Conservation (phyloP, 306 rosid species). For the Fagus crenata region DNA sequence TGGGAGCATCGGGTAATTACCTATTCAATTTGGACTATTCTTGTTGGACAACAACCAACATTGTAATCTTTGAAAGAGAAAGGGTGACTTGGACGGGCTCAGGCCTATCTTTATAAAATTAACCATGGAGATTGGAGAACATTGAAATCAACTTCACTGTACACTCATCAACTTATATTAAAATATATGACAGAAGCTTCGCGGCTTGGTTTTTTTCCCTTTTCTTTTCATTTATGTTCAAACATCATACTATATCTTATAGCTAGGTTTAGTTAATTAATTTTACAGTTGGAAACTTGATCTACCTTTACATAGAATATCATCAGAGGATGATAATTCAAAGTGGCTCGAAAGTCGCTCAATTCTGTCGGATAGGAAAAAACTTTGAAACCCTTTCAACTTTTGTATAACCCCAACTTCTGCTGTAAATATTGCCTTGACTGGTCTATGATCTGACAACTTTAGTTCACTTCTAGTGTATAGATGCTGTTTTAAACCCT, state of each 20-base stretch:
- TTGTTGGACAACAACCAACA: neutral
- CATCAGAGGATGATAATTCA: constrained; percentile 47
- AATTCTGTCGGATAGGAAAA: constrained; percentile 59
- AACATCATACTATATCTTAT: neutral
- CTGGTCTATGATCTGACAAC: constrained; percentile 86
- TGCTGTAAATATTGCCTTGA: constrained; percentile 62
- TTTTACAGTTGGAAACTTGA: constrained; percentile 45
- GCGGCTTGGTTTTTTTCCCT: neutral
- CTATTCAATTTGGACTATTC: constrained; percentile 9
- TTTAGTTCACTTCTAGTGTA: constrained; percentile 69
- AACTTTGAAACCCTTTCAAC: constrained; percentile 29
- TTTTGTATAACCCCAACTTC: constrained; percentile 38
- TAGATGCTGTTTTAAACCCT: constrained; percentile 59
- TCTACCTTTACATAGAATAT: constrained; percentile 33
- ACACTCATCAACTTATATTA: constrained; percentile 39
- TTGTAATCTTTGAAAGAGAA: neutral
- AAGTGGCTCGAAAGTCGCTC: constrained; percentile 41
- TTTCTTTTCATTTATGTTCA: neutral
- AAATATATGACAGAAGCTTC: constrained; percentile 12
- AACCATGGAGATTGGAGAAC: neutral
- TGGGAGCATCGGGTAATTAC: neutral
- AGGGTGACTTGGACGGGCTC: neutral
- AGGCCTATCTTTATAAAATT: neutral
- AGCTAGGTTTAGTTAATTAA: neutral
- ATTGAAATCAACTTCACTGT: constrained; percentile 36